phyloP scores from a whole-genome alignment of 495 filamentous ascomycete species.

The Xylona heveae region DNA sequence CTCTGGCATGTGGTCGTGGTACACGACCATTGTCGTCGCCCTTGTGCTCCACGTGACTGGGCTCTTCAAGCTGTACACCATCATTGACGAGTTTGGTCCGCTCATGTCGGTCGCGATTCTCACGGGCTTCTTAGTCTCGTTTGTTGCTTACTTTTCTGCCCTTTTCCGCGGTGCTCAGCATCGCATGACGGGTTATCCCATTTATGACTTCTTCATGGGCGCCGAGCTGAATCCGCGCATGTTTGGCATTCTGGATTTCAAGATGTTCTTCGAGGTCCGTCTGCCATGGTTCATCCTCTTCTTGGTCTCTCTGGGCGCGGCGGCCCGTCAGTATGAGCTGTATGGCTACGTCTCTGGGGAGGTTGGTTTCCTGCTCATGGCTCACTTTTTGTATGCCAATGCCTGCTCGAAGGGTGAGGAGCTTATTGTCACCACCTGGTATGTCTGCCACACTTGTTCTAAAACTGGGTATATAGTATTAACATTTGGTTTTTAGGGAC shows the following conservation, averaged over 20 bases:
- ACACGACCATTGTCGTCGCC: constrained; percentile 53
- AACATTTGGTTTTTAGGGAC: constrained; percentile 28
- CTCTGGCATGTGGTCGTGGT: constrained; percentile 72
- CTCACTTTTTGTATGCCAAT: constrained; percentile 90
- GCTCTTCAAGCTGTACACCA: constrained; percentile 74
- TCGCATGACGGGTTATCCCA: constrained; percentile 74
- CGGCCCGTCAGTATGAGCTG: constrained; percentile 67
- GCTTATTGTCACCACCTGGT: constrained; percentile 81
- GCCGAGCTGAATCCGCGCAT: constrained; percentile 91
- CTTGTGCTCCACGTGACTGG: constrained; percentile 54
- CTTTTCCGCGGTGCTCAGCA: constrained; percentile 60
- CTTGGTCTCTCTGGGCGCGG: constrained; percentile 51
- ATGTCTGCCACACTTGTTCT: constrained; percentile 7
- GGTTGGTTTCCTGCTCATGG: constrained; percentile 72
- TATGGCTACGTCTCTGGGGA: constrained; percentile 88
- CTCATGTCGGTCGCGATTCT: constrained; percentile 78
- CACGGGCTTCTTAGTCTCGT: constrained; percentile 58
- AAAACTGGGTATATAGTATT: too few species aligned
- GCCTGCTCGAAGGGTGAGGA: constrained; percentile 95
- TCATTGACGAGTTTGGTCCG: constrained; percentile 90
- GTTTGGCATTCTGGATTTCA: constrained; percentile 87
- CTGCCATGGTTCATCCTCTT: constrained; percentile 93
- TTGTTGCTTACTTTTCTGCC: constrained; percentile 72
- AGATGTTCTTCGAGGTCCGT: constrained; percentile 99
- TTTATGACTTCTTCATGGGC: constrained; percentile 99